Percentiles rank a stretch among this genome's conserved stretches.
phyloP scores from a whole-genome alignment of 164 flowering plant genomes.

The Magnolia officinalis region DNA sequence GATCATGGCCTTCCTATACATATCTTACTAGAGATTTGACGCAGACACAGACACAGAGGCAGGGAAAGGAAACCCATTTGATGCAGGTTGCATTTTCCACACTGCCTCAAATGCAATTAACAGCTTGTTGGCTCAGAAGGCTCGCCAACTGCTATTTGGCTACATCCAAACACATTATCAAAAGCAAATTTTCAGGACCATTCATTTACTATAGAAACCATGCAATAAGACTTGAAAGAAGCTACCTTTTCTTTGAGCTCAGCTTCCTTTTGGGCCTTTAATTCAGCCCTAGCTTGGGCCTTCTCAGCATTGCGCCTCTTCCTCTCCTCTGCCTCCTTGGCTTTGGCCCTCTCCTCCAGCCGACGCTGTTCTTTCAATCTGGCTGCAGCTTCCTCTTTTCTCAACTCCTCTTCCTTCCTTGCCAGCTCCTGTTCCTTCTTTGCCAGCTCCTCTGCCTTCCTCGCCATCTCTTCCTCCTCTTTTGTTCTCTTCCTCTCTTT shows the following conservation, averaged over 20 bases:
- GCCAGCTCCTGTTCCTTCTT: constrained; percentile 12
- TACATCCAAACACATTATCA: too few species aligned
- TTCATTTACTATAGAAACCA: too few species aligned
- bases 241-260: constrained; percentile 79
- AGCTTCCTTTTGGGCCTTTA: constrained; percentile 73
- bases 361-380: constrained; percentile 61
- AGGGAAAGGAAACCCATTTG: too few species aligned
- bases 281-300: constrained; percentile 67
- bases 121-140: too few species aligned
- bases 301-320: constrained; percentile 70
- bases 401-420: constrained; percentile 31
- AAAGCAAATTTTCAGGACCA: too few species aligned
- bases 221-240: neutral
- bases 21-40: too few species aligned
- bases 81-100: too few species aligned
- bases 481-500: constrained; percentile 34
- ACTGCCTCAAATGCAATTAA: too few species aligned
- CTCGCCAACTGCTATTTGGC: too few species aligned
- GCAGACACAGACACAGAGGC: too few species aligned
- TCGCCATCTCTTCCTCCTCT: constrained; percentile 54
- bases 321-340: constrained; percentile 85
- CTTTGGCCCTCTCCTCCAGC: constrained; percentile 73
- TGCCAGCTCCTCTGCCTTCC: constrained; percentile 8
- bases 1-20: too few species aligned
- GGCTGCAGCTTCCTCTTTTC: constrained; percentile 60